Percentiles rank a stretch among this genome's conserved stretches.
phyloP scores from a whole-genome alignment of 2,329 filamentous ascomycete species.

The Penicillium hesseltinei region DNA sequence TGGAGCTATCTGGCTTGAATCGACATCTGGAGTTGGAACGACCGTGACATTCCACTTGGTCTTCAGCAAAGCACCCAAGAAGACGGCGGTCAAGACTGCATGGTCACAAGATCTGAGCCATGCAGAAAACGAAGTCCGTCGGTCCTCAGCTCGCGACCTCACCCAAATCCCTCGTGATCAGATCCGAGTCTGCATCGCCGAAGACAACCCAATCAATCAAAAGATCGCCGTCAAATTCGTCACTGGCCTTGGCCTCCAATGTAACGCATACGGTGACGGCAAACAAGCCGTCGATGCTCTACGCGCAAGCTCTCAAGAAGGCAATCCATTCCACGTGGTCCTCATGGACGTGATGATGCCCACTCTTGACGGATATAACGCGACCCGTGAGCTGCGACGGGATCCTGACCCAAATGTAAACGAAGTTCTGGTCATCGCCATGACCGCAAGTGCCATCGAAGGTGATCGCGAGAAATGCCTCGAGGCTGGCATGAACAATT shows the following conservation, averaged over 20 bases:
- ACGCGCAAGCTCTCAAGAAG: constrained; percentile 67
- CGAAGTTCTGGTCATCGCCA: constrained; percentile 87
- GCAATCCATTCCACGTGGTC: constrained; percentile 79
- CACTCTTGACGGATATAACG: constrained; percentile 86
- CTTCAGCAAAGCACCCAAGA: constrained; percentile 73
- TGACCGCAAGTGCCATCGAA: constrained; percentile 94
- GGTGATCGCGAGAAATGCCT: constrained; percentile 93
- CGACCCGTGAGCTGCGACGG: constrained; percentile 76
- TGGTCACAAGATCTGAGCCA: constrained; percentile 50
- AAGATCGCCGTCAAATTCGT: constrained; percentile 92
- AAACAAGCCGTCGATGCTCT: constrained; percentile 83
- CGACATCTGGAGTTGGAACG: constrained; percentile 60
- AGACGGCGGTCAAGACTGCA: constrained; percentile 56
- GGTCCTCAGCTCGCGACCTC: constrained; percentile 60
- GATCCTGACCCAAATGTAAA: constrained; percentile 74
- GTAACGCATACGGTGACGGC: constrained; percentile 87
- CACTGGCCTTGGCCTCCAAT: constrained; percentile 77
- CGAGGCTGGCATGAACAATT: constrained; percentile 97
- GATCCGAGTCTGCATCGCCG: constrained; percentile 85
- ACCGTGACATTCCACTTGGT: constrained; percentile 76
- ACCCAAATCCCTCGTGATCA: constrained; percentile 72
- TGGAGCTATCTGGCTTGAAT: constrained; percentile 79
- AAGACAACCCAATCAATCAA: constrained; percentile 93
- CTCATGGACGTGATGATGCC: constrained; percentile 98
- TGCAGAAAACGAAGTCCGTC: constrained; percentile 43